Base-by-base conservation (phyloP, 2,329 filamentous ascomycete genomes). In the Colletotrichum karsti region DNA sequence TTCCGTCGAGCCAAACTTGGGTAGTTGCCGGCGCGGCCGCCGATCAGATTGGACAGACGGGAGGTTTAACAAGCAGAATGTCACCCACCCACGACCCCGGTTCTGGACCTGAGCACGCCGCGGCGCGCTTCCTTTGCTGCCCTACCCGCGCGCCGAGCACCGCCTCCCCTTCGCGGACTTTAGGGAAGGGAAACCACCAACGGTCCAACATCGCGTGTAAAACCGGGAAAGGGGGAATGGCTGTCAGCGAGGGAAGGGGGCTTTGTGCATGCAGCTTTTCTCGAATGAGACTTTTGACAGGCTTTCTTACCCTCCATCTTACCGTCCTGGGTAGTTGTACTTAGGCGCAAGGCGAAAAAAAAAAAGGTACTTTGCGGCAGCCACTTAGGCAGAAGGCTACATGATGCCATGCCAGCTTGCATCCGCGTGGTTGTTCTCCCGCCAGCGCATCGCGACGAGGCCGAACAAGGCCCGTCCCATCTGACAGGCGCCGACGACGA, bases 401-500 rank as follows among this genome's bases (percentile, higher is more conserved):
- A 33, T 46, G 46, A 18, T 28, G 24, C 26, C 46, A 53, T 35
- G 13, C 20, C 20, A 24, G 9, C 30, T 24, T 33, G 18, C 50
- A 50, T 22, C 57, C 56, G 44, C 57, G 57, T 51, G 57, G 33
- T 15, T 28, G 12, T 12, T 30, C 42, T 63, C 44, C 64, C 59
- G 64, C 60, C 64, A 64, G 53, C 64, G 53, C 60, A 67, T 64
- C 60, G 64, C 51, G 60, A 67, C 60, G 53, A 64, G 44, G 55
- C 57, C 53, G 46, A 64, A 35, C 60, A 58, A 64, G 64, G 60
- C 64, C 60, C 60, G 60, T 67, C 60, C 64, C 64, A 64, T 67
- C 60, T 59, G 60, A 67, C 60, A 67, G 39, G 64, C 53, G 51
- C 20, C 44, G 20, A 13, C 33, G 53, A 41, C 37, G 42, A 59